Evolutionary conservation across 805 yeast genomes (phyloP).

Genomic region (Wickerhamomyces silvicola): DNA sequence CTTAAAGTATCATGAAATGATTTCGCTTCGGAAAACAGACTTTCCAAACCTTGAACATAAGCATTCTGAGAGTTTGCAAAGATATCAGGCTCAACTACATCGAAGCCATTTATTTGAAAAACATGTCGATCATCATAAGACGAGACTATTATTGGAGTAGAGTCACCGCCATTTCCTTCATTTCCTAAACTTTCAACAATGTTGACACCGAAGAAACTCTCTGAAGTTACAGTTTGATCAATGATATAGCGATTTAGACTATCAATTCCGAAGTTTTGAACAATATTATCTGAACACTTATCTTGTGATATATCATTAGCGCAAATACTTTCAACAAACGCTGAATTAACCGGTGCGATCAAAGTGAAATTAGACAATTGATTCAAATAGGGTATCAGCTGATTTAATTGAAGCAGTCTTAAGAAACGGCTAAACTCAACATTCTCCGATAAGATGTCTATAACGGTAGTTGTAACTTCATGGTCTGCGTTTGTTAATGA

Average conservation of each 20-base stretch:
- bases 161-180: slow-evolving; percentile 6
- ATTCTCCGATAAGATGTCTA: slow-evolving; percentile 64
- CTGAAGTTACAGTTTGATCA: slow-evolving; percentile 7
- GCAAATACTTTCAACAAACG: slow-evolving; percentile 37
- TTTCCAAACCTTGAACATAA: slow-evolving; percentile 58
- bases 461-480: slow-evolving; percentile 35
- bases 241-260: slow-evolving; percentile 13
- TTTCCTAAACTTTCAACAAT: slow-evolving; percentile 10
- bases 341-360: slow-evolving; percentile 78
- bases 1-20: slow-evolving; percentile 31
- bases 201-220: slow-evolving; percentile 7
- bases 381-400: slow-evolving; percentile 57
- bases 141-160: slow-evolving; percentile 26
- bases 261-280: slow-evolving; percentile 4
- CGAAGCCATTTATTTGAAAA: slow-evolving; percentile 33
- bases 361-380: slow-evolving; percentile 57
- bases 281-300: not conserved
- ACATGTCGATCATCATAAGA: slow-evolving; percentile 7
- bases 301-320: not conserved
- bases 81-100: slow-evolving; percentile 52
- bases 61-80: slow-evolving; percentile 59
- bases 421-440: slow-evolving; percentile 63
- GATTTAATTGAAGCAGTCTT: slow-evolving; percentile 53
- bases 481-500: not conserved
- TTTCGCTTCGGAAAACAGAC: slow-evolving; percentile 32